Conservation (phyloP, 331 rosid genomes). For the Phaseolus coccineus region DNA sequence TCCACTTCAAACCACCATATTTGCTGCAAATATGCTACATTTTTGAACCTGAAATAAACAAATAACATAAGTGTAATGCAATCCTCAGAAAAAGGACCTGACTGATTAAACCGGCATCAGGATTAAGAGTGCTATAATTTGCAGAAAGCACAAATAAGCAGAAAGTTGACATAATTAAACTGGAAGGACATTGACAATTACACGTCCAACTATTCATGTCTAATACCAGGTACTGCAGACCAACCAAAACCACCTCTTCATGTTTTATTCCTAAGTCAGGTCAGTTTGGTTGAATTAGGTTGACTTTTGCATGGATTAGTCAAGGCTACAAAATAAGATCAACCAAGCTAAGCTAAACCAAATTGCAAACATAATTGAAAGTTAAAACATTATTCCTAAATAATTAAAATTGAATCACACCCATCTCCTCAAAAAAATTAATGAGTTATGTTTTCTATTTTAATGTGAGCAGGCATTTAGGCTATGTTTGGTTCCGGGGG, state of each 20-base stretch:
- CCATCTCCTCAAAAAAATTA: not conserved
- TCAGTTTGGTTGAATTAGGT: slow-evolving; percentile 16
- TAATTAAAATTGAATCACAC: not conserved
- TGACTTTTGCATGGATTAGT: slow-evolving; percentile 14
- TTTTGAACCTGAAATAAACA: slow-evolving; percentile 66
- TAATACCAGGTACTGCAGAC: slow-evolving; percentile 24
- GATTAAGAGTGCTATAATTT: slow-evolving; percentile 19
- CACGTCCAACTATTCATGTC: slow-evolving; percentile 15
- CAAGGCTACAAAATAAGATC: slow-evolving; percentile 6
- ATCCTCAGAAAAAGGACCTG: not conserved
- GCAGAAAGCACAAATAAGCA: slow-evolving; percentile 33
- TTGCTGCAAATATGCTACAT: slow-evolving; percentile 80
- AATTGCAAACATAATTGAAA: not conserved
- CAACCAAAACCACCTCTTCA: slow-evolving; percentile 22
- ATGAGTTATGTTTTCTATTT: not conserved
- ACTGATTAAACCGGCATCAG: slow-evolving; percentile 1
- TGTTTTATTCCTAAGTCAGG: not conserved
- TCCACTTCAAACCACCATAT: slow-evolving; percentile 94
- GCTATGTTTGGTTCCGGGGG: too few relatives aligned
- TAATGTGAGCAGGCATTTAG: not conserved
- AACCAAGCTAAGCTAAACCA: not conserved
- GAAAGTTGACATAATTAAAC: slow-evolving; percentile 7
- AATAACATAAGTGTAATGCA: slow-evolving; percentile 17
- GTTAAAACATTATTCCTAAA: slow-evolving; percentile 9
- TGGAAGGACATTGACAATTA: not conserved